A percentile compares a stretch with the other conserved stretches of the same genome.
Evolutionary conservation across 805 yeast species (phyloP).

Genomic region (Metschnikowia arizonensis): DNA sequence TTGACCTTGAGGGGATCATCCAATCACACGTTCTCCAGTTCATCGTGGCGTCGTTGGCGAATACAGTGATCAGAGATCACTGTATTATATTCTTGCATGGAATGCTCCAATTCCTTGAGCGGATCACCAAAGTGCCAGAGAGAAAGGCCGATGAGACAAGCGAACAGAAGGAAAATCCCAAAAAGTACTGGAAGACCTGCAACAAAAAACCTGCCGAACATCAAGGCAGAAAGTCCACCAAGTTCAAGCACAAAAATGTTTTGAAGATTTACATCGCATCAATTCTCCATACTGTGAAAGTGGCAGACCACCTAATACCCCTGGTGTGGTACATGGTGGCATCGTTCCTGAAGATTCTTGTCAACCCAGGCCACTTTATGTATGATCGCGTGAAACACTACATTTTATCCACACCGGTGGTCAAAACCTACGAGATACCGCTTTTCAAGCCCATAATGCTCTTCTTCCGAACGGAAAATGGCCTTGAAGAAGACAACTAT

Average conservation of each 20-base stretch:
- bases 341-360: conserved; percentile 51
- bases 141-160: neutral
- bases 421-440: conserved; percentile 43
- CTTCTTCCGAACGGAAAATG: conserved; percentile 20
- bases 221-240: conserved; percentile 28
- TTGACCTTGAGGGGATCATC: conserved; percentile 54
- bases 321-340: conserved; percentile 51
- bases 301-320: conserved; percentile 14
- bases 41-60: conserved; percentile 45
- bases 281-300: conserved; percentile 34
- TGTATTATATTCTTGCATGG: conserved; percentile 44
- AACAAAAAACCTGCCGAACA: neutral
- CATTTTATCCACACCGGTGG: conserved; percentile 53
- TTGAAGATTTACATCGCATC: conserved; percentile 53
- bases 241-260: conserved; percentile 53
- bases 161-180: neutral
- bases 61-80: conserved; percentile 29
- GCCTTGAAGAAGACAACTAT: conserved; percentile 43
- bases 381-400: conserved; percentile 69
- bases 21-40: conserved; percentile 54
- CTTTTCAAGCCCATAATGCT: conserved; percentile 37
- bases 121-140: conserved; percentile 8
- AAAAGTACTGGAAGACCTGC: neutral
- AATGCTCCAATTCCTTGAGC: conserved; percentile 26
- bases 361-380: conserved; percentile 68